Evolutionary conservation across 1,139 yeast species (phyloP), one percentile per base, ranked within the genome.

Genomic region (Yamadazyma dushanensis): DNA sequence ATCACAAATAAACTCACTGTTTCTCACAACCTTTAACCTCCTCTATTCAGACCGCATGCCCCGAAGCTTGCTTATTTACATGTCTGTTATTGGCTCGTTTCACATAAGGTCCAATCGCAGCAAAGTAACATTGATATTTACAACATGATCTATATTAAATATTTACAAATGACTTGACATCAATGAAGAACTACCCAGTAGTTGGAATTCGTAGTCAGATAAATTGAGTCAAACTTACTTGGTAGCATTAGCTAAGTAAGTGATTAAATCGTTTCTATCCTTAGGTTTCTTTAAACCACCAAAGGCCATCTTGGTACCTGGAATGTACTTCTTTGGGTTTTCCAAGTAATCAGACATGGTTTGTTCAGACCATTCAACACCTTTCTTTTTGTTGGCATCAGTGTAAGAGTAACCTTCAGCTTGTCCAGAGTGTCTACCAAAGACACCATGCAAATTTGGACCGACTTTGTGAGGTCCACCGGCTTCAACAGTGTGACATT

Each of bases 291-390:
- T 92, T 72, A 92, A 83, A 75, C 98, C 98, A 76, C 97, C 98
- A 61, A 92, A 92, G 51, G 98, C 98, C 98, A 92, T 92, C 84
- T 92, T 92, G 76, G 97, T 92, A 72, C 98, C 98, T 63, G 98
- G 98, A 57, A 92, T 89, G 78, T 89, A 92, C 78, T 92, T 92
- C 95, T 92, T 92, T 76, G 98, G 98, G 87, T 92, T 94, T 74
- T 85, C 95, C 71, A 92, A 83, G 83, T 92, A 92, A 68, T 86
- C 96, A 57, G 83, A 78, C 84, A 92, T 79, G 68, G 89, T 79
- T 65, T 89, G 92, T 63, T 82, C 94, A 51, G 61, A 54, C 98
- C 98, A 92, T 45, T 41, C 57, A 49, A 90, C 95, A 61, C 90
- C 95, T 76, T 89, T 89, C 78, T 85, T 84, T 80, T 87, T 87